Conservation (phyloP, 129 eudicot genomes). For the Silybum marianum region DNA sequence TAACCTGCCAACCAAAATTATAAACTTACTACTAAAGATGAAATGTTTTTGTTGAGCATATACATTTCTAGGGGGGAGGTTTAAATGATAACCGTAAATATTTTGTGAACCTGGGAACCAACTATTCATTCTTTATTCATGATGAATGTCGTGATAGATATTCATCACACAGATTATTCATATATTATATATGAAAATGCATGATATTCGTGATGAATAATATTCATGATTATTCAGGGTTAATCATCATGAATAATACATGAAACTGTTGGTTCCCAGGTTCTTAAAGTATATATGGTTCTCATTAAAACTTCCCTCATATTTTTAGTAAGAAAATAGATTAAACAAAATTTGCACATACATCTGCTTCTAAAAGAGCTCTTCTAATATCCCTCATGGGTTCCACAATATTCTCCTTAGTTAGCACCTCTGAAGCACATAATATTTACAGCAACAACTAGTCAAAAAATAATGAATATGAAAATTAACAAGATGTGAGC, state of each 20-base stretch:
- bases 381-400: constrained; percentile 97
- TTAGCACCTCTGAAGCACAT: constrained; percentile 73
- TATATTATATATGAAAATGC: neutral
- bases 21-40: constrained; percentile 5
- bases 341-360: constrained; percentile 31
- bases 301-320: neutral
- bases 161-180: neutral
- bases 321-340: constrained; percentile 8
- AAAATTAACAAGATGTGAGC: neutral
- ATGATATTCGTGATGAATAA: neutral
- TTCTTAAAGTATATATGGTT: neutral
- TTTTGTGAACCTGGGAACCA: neutral
- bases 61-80: neutral
- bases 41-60: neutral
- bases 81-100: neutral
- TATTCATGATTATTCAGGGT: neutral
- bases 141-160: neutral
- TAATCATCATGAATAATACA: neutral
- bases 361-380: constrained; percentile 98
- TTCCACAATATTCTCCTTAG: constrained; percentile 94
- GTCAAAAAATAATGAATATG: neutral
- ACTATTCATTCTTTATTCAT: neutral
- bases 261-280: neutral
- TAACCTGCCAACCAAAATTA: constrained; percentile 59
- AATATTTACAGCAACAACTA: constrained; percentile 4